These are phyloP conservation scores for Candida sojae DNA, from an alignment of 1,139 yeast species.

Conservation along the genomic window DNA sequence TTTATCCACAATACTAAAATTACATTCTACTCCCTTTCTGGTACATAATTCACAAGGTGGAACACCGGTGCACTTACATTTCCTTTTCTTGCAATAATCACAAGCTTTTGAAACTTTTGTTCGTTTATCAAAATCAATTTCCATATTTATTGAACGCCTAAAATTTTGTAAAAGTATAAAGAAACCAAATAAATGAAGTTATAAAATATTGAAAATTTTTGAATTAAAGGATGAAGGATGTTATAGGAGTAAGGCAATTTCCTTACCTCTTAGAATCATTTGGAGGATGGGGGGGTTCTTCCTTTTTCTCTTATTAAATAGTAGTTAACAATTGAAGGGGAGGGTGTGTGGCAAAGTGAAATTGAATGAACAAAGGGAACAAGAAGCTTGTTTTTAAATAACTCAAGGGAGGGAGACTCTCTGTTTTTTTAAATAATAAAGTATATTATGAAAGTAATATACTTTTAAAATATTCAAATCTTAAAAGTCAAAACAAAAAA, in stretches of 20 bases:
- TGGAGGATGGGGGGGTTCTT: no score
- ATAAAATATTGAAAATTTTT: no score
- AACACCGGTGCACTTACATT: constrained; percentile 33
- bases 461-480: no score
- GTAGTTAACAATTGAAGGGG: not conserved
- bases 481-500: no score
- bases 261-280: no score
- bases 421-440: not conserved
- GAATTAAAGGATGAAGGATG: no score
- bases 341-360: not conserved
- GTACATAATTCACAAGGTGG: constrained; percentile 29
- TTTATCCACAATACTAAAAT: constrained; percentile 25
- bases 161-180: not conserved
- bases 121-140: constrained; percentile 17
- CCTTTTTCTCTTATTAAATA: not conserved
- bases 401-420: not conserved
- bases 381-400: not conserved
- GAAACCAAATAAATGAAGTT: no score
- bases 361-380: not conserved
- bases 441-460: not conserved
- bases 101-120: constrained; percentile 40
- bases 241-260: no score
- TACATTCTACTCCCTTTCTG: constrained; percentile 25
- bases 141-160: not conserved
- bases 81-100: constrained; percentile 39